Evolutionary conservation across 2,329 filamentous ascomycete genomes (phyloP), one percentile per base, ranked within the genome.

Genomic region (Claviceps africana): DNA sequence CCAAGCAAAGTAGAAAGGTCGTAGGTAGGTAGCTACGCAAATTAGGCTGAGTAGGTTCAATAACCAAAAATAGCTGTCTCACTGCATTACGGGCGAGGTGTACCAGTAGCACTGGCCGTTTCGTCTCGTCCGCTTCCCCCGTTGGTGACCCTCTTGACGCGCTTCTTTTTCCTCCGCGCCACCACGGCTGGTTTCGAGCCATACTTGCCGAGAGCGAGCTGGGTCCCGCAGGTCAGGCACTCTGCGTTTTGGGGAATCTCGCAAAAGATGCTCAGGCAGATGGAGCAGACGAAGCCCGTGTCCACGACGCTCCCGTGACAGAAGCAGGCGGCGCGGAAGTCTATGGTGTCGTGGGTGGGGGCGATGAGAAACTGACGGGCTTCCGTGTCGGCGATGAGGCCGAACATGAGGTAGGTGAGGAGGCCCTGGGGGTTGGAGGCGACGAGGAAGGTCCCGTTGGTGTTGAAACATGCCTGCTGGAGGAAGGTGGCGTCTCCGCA

Each of bases 291-390:
- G 65, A 88, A 98, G 9, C 90, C 93, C 1, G 90, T 81, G 67
- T 96, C 88, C 44, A 98, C 85, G 21, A 97, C 88, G 37, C 81
- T 81, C 49, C 91, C 78, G 69, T 98, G 93, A 65, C 93, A 98
- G 71, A 98, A 98, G 65, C 93, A 98, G 3, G 93, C 93, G n/a
- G 94, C 91, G 44, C 93, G 82, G 66, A 98, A 98, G 69, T 98
- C 94, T 44, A 98, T 89, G 45, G 85, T 83, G 52, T 90, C 86
- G 39, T 88, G 83, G 8, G 86, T 88, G 0, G 93, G 90, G 4
- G 85, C 73, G 43, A 95, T 77, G 43, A 98, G 72, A 53, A 83
- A 78, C 46, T 76, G 65, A 44, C 76, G 71, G 40, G 74, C 73
- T 52, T 74, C 70, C 46, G 70, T 71, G 58, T 78, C 74, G 60